These are phyloP conservation scores for Scedosporium dehoogii DNA, from an alignment of 2,329 filamentous ascomycete species.

Conservation along the genomic window DNA sequence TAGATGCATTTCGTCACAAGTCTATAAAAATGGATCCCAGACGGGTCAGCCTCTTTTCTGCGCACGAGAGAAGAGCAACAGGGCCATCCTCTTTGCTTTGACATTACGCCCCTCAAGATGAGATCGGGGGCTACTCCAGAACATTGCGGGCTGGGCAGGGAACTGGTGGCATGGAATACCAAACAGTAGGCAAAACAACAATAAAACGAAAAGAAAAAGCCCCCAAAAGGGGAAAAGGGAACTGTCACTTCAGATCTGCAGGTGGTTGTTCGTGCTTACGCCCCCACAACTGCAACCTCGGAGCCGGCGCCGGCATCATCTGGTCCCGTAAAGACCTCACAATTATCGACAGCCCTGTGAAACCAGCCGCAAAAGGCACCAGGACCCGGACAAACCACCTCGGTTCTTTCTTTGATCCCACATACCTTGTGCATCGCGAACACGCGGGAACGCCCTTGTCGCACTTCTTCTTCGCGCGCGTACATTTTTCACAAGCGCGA, in stretches of 20 bases:
- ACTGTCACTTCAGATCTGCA: constrained; percentile 9
- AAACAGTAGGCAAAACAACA: neutral
- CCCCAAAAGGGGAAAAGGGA: neutral
- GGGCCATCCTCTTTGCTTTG: neutral
- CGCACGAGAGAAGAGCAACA: neutral
- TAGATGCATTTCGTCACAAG: constrained; percentile 21
- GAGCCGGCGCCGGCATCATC: neutral
- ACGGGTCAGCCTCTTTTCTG: neutral
- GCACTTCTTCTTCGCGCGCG: constrained; percentile 27
- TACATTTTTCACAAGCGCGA: constrained; percentile 27
- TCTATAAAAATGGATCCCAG: neutral
- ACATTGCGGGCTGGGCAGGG: neutral
- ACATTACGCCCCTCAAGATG: neutral
- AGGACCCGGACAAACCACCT: no score
- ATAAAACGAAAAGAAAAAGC: neutral
- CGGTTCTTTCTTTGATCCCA: neutral
- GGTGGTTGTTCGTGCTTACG: neutral
- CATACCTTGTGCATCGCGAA: constrained; percentile 23
- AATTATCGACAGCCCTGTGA: neutral
- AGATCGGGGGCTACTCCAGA: neutral
- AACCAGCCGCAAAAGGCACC: neutral
- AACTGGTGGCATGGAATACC: neutral
- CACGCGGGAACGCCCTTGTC: constrained; percentile 26
- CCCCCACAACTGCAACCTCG: neutral
- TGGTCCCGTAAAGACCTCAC: neutral